Conservation (phyloP, 352 stramenopile species). For the Phytopythium sindhum region DNA sequence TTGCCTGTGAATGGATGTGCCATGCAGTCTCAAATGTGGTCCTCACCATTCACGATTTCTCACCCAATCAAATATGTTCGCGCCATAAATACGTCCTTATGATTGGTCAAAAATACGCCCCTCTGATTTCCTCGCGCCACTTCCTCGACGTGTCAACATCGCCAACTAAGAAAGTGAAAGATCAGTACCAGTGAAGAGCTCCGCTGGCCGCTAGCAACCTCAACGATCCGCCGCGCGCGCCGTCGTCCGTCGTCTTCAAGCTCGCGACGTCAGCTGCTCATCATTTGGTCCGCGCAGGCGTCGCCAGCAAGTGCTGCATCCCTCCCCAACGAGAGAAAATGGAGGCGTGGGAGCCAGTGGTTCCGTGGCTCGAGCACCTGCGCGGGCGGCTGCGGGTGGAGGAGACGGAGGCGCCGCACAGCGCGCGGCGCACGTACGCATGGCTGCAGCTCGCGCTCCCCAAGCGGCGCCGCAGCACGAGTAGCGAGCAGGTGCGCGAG, state of each 20-base stretch:
- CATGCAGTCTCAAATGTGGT: background rate
- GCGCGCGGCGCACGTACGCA: conserved; percentile 6
- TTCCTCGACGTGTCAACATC: background rate
- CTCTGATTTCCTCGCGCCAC: background rate
- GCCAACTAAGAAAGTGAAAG: background rate
- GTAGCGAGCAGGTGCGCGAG: conserved; percentile 16
- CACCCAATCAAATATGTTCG: background rate
- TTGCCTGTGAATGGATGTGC: no score
- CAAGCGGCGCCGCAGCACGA: conserved; percentile 24
- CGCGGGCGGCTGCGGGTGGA: conserved; percentile 24
- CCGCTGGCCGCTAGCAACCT: background rate
- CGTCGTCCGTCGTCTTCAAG: background rate
- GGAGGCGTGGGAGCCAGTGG: conserved; percentile 20
- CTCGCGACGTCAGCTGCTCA: background rate
- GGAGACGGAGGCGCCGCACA: conserved; percentile 9
- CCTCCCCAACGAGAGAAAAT: conserved; percentile 5
- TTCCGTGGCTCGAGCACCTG: conserved; percentile 30
- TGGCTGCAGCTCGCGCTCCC: conserved; percentile 27
- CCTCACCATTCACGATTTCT: background rate
- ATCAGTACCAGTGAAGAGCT: background rate
- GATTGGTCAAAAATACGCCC: background rate
- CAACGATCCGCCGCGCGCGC: background rate
- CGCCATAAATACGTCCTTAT: background rate
- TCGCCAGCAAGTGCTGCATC: background rate
- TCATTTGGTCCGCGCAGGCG: background rate